Evolutionary conservation across 805 yeast genomes (phyloP).

Genomic region (Spathaspora gorwiae): DNA sequence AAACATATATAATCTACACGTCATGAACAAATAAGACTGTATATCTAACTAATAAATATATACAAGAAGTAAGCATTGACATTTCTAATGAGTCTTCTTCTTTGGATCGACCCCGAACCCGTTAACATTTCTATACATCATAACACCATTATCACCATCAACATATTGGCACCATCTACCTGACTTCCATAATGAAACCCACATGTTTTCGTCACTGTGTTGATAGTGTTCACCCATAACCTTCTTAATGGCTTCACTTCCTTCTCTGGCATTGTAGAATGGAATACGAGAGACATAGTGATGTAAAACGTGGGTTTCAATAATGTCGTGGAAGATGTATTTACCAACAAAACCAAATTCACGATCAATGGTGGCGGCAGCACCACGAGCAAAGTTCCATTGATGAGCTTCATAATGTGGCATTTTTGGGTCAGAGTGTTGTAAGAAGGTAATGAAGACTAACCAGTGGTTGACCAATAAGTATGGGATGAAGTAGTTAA

Average conservation of each 20-base stretch:
- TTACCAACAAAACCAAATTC: slow-evolving; percentile 77
- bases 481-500: slow-evolving; percentile 76
- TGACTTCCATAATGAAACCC: slow-evolving; percentile 58
- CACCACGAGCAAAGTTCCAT: slow-evolving; percentile 88
- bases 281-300: slow-evolving; percentile 83
- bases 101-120: slow-evolving; percentile 28
- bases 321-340: slow-evolving; percentile 80
- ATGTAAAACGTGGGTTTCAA: slow-evolving; percentile 86
- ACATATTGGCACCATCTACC: slow-evolving; percentile 68
- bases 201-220: slow-evolving; percentile 66
- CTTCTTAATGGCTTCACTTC: slow-evolving; percentile 70
- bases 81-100: slow-evolving; percentile 2
- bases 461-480: slow-evolving; percentile 85
- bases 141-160: slow-evolving; percentile 65
- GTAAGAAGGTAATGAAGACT: slow-evolving; percentile 79
- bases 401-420: slow-evolving; percentile 73
- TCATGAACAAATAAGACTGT: no score
- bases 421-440: slow-evolving; percentile 74
- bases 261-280: slow-evolving; percentile 81
- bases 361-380: slow-evolving; percentile 84
- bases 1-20: no score
- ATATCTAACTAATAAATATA: background rate
- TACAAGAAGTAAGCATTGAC: background rate
- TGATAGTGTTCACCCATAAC: slow-evolving; percentile 83
- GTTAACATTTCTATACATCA: slow-evolving; percentile 73